Evolutionary conservation across 1,284 basidiomycete genomes (phyloP).

Genomic region (Pulchroboletus neoregius): DNA sequence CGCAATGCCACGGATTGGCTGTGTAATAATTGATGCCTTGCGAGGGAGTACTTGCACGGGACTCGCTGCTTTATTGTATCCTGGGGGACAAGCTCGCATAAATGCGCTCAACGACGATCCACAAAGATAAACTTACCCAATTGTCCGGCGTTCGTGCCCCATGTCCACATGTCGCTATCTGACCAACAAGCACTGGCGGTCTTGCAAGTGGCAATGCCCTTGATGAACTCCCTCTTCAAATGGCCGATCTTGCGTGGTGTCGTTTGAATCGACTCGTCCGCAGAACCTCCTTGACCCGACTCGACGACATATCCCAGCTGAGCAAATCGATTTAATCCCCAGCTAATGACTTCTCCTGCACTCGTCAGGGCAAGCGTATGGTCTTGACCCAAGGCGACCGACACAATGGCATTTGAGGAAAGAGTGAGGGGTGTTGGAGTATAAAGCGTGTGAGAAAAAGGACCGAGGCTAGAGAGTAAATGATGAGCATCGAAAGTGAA

Average conservation of each 20-base stretch:
- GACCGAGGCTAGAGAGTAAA: constrained; percentile 55
- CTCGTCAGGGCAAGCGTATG: constrained; percentile 87
- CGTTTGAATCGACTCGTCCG: constrained; percentile 66
- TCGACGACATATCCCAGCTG: constrained; percentile 91
- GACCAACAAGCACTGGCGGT: constrained; percentile 92
- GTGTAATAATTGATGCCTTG: constrained; percentile 75
- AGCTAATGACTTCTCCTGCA: constrained; percentile 81
- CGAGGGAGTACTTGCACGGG: constrained; percentile 80
- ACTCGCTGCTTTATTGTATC: constrained; percentile 72
- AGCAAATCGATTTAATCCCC: constrained; percentile 85
- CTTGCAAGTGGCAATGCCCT: constrained; percentile 85
- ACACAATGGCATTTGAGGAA: constrained; percentile 49
- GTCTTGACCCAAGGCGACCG: constrained; percentile 87
- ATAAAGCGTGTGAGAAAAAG: constrained; percentile 78
- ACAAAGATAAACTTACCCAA: constrained; percentile 53
- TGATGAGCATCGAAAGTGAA: constrained; percentile 4
- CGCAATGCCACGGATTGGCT: constrained; percentile 65
- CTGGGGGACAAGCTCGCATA: constrained; percentile 33
- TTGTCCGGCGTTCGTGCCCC: constrained; percentile 95
- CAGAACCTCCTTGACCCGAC: constrained; percentile 30
- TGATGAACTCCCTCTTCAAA: constrained; percentile 76
- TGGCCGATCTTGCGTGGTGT: constrained; percentile 77
- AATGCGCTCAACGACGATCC: neutral
- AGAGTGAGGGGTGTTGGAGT: constrained; percentile 54
- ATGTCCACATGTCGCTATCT: constrained; percentile 81